These are phyloP conservation scores for Cicer judaicum DNA, from an alignment of 306 rosid species.

Conservation along the genomic window DNA sequence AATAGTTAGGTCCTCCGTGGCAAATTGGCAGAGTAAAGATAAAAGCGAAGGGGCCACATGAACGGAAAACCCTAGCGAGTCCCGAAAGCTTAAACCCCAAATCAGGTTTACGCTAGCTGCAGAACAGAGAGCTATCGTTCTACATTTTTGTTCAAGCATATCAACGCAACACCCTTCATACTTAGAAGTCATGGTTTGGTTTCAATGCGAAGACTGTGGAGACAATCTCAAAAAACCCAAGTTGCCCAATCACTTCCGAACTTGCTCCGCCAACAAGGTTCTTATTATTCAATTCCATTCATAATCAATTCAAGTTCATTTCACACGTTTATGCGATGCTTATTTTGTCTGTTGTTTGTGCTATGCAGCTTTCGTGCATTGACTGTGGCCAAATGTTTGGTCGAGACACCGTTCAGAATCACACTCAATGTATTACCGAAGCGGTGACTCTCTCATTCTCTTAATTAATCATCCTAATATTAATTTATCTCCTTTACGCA, in stretches of 20 bases:
- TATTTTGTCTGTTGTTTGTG: neutral
- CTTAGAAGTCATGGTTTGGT: slow-evolving; percentile 76
- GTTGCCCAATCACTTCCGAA: slow-evolving; percentile 68
- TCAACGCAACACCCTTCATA: neutral
- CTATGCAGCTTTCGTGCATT: slow-evolving; percentile 87
- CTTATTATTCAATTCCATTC: slow-evolving; percentile 10
- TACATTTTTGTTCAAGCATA: neutral
- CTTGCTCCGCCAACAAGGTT: slow-evolving; percentile 80
- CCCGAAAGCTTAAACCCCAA: slow-evolving; percentile 32
- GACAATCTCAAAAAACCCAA: slow-evolving; percentile 93
- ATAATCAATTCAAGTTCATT: neutral
- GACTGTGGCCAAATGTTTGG: slow-evolving; percentile 86
- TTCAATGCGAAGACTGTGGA: slow-evolving; percentile 94
- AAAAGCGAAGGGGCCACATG: neutral
- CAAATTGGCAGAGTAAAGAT: neutral
- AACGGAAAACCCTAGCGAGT: slow-evolving; percentile 45
- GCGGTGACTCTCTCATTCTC: slow-evolving; percentile 58
- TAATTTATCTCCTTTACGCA: neutral
- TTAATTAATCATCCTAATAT: neutral
- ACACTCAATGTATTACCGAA: slow-evolving; percentile 89
- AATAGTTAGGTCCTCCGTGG: neutral
- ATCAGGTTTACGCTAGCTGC: slow-evolving; percentile 13
- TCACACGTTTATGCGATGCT: neutral
- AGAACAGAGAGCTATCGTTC: neutral
- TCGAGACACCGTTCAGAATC: slow-evolving; percentile 73